phyloP scores from a whole-genome alignment of 2,329 filamentous ascomycete species.

The Trichoderma afroharzianum region DNA sequence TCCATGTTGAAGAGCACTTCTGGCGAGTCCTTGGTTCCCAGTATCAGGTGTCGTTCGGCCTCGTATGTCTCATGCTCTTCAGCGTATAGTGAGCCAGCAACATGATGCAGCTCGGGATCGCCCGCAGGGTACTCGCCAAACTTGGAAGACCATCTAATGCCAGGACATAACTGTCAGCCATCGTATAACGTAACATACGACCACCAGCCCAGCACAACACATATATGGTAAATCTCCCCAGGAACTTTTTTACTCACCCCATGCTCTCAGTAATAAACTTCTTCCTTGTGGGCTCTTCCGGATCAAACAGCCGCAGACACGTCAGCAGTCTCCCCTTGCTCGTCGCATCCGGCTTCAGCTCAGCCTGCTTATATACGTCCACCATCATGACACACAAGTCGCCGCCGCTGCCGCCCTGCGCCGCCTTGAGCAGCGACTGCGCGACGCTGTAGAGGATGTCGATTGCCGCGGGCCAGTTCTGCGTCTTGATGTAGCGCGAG shows the following conservation, averaged over 20 bases:
- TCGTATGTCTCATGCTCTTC: slow-evolving; percentile 91
- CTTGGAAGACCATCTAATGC: slow-evolving; percentile 73
- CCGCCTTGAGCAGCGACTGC: slow-evolving; percentile 79
- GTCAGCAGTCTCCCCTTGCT: slow-evolving; percentile 74
- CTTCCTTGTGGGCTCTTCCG: slow-evolving; percentile 85
- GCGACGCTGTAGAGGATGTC: slow-evolving; percentile 84
- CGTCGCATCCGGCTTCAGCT: slow-evolving; percentile 69
- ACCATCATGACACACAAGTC: slow-evolving; percentile 84
- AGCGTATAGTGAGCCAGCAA: slow-evolving; percentile 82
- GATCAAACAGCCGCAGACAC: slow-evolving; percentile 74
- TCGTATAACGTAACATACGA: neutral
- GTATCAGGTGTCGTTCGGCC: slow-evolving; percentile 81
- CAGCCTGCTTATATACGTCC: slow-evolving; percentile 86
- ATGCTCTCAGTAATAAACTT: slow-evolving; percentile 86
- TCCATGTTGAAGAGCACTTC: slow-evolving; percentile 78
- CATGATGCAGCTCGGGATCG: slow-evolving; percentile 92
- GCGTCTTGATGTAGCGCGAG: slow-evolving; percentile 84
- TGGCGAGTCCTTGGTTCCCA: slow-evolving; percentile 86
- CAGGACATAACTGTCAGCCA: neutral
- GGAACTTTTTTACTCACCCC: slow-evolving; percentile 47
- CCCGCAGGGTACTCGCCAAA: slow-evolving; percentile 84
- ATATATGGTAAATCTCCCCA: neutral
- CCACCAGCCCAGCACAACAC: neutral
- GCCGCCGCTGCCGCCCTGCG: slow-evolving; percentile 89
- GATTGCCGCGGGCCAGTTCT: slow-evolving; percentile 79